These are phyloP conservation scores for Pleurotus tuber-regium DNA, from an alignment of 768 basidiomycete species.

Conservation along the genomic window DNA sequence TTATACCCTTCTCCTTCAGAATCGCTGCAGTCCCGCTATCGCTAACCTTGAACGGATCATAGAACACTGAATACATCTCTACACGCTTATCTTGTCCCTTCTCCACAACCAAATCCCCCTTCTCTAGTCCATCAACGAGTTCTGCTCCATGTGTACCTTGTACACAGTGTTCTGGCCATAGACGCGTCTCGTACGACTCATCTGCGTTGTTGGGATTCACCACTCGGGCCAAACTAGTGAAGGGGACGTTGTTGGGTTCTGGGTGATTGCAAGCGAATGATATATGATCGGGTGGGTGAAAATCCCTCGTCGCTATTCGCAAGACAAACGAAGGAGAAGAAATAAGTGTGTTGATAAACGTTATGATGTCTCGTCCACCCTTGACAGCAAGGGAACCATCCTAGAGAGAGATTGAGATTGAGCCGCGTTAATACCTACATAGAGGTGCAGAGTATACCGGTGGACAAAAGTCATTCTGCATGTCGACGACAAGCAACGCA, in stretches of 20 bases:
- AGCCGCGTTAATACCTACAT: not conserved
- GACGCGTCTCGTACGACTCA: constrained; percentile 37
- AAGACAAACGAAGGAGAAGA: constrained; percentile 36
- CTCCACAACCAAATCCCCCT: constrained; percentile 27
- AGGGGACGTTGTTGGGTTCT: constrained; percentile 19
- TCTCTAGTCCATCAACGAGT: constrained; percentile 35
- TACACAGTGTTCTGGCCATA: constrained; percentile 76
- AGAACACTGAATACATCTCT: constrained; percentile 70
- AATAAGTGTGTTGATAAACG: constrained; percentile 45
- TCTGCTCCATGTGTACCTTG: constrained; percentile 48
- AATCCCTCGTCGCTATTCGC: constrained; percentile 43
- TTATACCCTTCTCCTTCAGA: constrained; percentile 26
- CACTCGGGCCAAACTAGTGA: constrained; percentile 19
- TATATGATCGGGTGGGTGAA: constrained; percentile 48
- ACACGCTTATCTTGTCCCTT: constrained; percentile 51
- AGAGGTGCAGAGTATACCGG: constrained; percentile 16
- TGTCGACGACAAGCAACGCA: constrained; percentile 43
- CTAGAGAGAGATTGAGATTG: constrained; percentile 23
- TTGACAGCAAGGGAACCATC: constrained; percentile 54
- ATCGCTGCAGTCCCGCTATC: not conserved
- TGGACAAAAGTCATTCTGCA: constrained; percentile 67
- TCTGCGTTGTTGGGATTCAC: constrained; percentile 34
- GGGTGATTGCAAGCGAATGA: constrained; percentile 51
- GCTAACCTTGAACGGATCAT: constrained; percentile 37
- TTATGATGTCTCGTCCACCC: constrained; percentile 47